Base-by-base conservation (phyloP, 1,284 basidiomycete species). In the Fistulina hepatica region DNA sequence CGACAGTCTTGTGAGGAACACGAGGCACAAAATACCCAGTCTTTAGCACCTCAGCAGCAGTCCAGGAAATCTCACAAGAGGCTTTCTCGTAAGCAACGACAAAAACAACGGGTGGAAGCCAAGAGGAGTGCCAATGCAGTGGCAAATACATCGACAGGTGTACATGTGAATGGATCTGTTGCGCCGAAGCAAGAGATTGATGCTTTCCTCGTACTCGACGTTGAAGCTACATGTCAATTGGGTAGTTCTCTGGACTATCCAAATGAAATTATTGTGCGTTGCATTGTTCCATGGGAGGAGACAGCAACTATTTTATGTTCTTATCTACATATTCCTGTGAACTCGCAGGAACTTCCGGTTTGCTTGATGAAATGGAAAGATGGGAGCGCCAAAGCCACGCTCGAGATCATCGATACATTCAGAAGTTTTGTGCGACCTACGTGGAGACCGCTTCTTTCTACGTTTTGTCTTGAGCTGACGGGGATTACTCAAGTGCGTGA, bases 191-290 rank as follows among this genome's bases (percentile, higher is more conserved):
- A n/a, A n/a, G n/a, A n/a, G n/a, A n/a, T n/a, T 47, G 81, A 85
- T 34, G 72, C 68, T 10, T 81, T 85, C 50, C 68, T 86, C 9
- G 76, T 88, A 17, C 63, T 90, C 27, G 89, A 94, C 52, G 83
- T 97, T 34, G 93, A 97, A 57, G 93, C 82, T 5, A 97, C 93
- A 0, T 97, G 93, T 55, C 57, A 77, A 32, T 58, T 59, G 47
- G 80, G 67, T 26, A 67, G 67, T 34, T 68, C 70, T 48, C 81
- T 85, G 48, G 71, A 76, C 39, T 89, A 76, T 58, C 82, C 86
- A 6, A 95, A 95, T 57, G 92, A 97, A 63, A 92, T 95, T 41
- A 94, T 95, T 46, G 89, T 86, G 55, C 54, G 81, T 57, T 37
- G 34, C 21, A 36, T 36, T 28, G 37, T 43, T 39, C 44, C 22